A percentile compares a stretch with the other conserved stretches of the same genome.
Conservation (phyloP, 345 rosid genomes). For the Streptanthus diversifolius region DNA sequence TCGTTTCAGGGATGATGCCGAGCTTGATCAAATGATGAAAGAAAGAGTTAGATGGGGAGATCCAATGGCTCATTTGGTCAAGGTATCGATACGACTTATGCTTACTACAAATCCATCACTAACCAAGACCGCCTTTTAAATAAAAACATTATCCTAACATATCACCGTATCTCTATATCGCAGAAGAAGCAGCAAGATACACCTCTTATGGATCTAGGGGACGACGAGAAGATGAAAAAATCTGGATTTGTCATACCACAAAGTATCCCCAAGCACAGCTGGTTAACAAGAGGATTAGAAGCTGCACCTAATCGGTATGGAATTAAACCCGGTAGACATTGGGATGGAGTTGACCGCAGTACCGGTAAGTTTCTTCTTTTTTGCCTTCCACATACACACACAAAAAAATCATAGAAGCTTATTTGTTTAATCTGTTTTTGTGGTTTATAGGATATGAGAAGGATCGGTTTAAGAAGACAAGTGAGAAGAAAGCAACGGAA, state of each 20-base stretch:
- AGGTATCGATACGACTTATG: conserved; percentile 42
- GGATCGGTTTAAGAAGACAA: conserved; percentile 51
- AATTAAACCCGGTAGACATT: conserved; percentile 90
- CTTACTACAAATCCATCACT: not conserved
- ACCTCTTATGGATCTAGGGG: conserved; percentile 68
- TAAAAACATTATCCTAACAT: not conserved
- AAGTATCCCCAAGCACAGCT: conserved; percentile 72
- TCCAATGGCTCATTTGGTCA: conserved; percentile 94
- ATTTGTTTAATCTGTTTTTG: not conserved
- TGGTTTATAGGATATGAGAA: conserved; percentile 66
- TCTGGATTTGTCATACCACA: conserved; percentile 92
- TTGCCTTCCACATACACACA: not conserved
- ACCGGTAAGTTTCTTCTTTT: conserved; percentile 45
- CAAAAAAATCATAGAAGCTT: not conserved
- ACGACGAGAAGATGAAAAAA: conserved; percentile 76
- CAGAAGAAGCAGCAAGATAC: conserved; percentile 58
- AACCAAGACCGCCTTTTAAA: not conserved
- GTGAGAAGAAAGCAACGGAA: conserved; percentile 81
- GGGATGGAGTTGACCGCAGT: conserved; percentile 98
- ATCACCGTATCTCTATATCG: not conserved
- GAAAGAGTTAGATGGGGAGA: conserved; percentile 85
- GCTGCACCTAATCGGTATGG: conserved; percentile 85
- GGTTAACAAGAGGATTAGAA: conserved; percentile 73
- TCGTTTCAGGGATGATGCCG: conserved; percentile 77
- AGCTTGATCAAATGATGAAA: conserved; percentile 77